phyloP scores from a whole-genome alignment of 2,329 filamentous ascomycete genomes.

The Beauveria sp. region DNA sequence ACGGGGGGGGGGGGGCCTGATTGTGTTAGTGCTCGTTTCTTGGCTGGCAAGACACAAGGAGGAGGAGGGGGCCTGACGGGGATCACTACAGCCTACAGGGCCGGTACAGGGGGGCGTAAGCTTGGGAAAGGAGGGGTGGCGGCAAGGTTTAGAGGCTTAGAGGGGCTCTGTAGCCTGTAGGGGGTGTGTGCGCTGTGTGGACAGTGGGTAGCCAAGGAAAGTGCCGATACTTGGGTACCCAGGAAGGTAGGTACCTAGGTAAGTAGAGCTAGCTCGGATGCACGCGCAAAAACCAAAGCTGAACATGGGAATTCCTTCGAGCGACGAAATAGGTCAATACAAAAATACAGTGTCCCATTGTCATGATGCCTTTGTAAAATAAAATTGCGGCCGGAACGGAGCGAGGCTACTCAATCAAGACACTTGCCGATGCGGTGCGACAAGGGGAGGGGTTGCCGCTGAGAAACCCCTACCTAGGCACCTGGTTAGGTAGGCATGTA shows the following conservation, averaged over 20 bases:
- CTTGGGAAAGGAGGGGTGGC: background rate
- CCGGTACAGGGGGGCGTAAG: background rate
- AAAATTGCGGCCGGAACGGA: background rate
- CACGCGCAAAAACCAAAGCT: no score
- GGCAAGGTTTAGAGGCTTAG: background rate
- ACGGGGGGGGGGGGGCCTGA: background rate
- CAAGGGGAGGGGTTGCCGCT: background rate
- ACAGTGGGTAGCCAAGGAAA: background rate
- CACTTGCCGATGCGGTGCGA: constrained; percentile 1
- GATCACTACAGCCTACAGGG: no score
- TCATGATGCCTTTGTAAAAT: background rate
- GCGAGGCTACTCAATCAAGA: background rate
- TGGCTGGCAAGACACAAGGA: background rate
- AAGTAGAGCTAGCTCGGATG: no score
- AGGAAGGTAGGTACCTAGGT: no score
- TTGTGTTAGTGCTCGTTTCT: background rate
- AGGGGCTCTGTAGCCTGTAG: background rate
- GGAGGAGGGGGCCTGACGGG: background rate
- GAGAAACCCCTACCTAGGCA: background rate
- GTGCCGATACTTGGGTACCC: background rate
- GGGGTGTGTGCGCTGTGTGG: background rate
- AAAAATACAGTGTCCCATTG: no score
- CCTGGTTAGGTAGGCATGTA: no score
- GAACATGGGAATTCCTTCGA: no score
- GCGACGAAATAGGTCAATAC: background rate